phyloP scores from a whole-genome alignment of 768 basidiomycete genomes.

The Lentinula boryana region DNA sequence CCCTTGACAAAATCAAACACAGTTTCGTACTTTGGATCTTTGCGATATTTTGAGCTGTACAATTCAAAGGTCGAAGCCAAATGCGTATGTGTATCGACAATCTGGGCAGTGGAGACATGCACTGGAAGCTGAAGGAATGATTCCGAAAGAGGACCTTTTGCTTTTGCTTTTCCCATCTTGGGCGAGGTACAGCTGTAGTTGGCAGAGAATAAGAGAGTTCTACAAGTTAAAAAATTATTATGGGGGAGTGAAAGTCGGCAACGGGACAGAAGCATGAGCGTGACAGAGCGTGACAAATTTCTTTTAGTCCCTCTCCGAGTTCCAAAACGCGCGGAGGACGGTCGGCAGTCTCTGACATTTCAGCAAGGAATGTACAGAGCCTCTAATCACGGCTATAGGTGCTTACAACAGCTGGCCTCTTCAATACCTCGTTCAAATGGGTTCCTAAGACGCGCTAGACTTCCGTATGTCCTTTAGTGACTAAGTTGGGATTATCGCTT shows the following conservation, averaged over 20 bases:
- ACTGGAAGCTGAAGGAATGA: slow-evolving; percentile 16
- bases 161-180: neutral
- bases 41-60: slow-evolving; percentile 59
- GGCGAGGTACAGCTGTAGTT: neutral
- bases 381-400: neutral
- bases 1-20: slow-evolving; percentile 66
- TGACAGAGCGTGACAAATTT: neutral
- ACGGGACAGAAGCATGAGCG: neutral
- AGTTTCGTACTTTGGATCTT: slow-evolving; percentile 32
- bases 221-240: neutral
- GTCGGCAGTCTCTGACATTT: neutral
- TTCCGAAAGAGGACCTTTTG: neutral
- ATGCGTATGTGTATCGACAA: slow-evolving; percentile 86
- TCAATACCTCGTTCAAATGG: neutral
- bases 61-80: slow-evolving; percentile 65
- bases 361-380: neutral
- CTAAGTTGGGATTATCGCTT: neutral
- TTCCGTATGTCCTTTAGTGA: neutral
- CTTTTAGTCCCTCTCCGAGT: neutral
- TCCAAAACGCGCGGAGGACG: neutral
- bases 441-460: neutral
- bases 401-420: neutral
- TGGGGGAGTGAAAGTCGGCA: neutral
- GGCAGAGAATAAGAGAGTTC: neutral
- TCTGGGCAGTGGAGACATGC: slow-evolving; percentile 28